These are phyloP conservation scores for Metschnikowia amazonensis DNA, from an alignment of 805 yeast species.

Conservation along the genomic window DNA sequence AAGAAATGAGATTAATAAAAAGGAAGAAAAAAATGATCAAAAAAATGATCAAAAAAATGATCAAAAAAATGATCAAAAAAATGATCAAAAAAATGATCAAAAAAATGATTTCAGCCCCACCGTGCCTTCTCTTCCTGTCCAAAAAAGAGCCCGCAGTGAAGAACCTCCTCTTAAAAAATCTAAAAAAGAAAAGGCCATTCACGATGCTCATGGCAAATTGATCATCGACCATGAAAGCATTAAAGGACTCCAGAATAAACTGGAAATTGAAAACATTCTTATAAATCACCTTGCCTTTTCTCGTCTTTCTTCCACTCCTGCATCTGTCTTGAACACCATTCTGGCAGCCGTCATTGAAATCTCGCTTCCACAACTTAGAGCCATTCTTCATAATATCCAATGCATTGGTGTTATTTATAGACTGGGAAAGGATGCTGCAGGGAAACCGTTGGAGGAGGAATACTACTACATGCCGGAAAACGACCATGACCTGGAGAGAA, in stretches of 20 bases:
- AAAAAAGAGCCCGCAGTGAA: slow-evolving; percentile 28
- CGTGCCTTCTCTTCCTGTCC: neutral
- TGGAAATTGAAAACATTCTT: slow-evolving; percentile 59
- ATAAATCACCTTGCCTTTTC: slow-evolving; percentile 89
- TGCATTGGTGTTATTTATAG: slow-evolving; percentile 89
- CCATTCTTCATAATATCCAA: slow-evolving; percentile 40
- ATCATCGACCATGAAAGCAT: slow-evolving; percentile 22
- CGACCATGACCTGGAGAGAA: slow-evolving; percentile 71
- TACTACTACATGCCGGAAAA: slow-evolving; percentile 85
- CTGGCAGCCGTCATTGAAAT: slow-evolving; percentile 51
- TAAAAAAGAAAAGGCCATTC: slow-evolving; percentile 14
- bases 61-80: too few species aligned
- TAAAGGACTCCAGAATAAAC: slow-evolving; percentile 37
- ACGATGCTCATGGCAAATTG: slow-evolving; percentile 27
- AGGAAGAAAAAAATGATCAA: neutral
- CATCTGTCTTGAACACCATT: slow-evolving; percentile 63
- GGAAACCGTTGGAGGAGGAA: slow-evolving; percentile 89
- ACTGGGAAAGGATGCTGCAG: slow-evolving; percentile 94
- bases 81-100: neutral
- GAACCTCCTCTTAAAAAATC: slow-evolving; percentile 28
- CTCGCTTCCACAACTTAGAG: slow-evolving; percentile 41
- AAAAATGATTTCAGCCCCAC: too few species aligned
- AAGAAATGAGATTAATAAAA: too few species aligned
- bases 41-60: too few species aligned
- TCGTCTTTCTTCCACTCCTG: slow-evolving; percentile 80